Conservation (phyloP, 805 yeast species). For the Tetrapisispora namnaoensis region DNA sequence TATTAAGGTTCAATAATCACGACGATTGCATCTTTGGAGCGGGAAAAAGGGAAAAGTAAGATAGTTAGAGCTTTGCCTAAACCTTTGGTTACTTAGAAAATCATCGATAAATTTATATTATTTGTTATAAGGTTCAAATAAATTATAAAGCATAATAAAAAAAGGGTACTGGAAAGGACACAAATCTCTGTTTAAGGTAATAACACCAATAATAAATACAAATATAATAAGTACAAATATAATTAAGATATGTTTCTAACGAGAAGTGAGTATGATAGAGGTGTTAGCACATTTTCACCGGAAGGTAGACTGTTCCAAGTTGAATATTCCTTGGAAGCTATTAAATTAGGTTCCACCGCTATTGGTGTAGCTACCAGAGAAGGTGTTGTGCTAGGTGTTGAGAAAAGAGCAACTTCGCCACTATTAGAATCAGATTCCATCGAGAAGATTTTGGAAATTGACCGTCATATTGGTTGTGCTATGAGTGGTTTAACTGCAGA, state of each 20-base stretch:
- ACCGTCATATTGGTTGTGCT: conserved; percentile 92
- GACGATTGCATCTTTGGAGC: too few relatives aligned
- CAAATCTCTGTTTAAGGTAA: too few relatives aligned
- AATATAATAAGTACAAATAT: background rate
- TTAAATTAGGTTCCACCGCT: conserved; percentile 85
- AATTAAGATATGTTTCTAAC: conserved; percentile 70
- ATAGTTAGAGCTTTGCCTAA: too few relatives aligned
- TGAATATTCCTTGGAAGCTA: conserved; percentile 94
- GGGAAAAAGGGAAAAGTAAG: too few relatives aligned
- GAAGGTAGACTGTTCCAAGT: conserved; percentile 98
- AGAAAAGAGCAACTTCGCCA: conserved; percentile 90
- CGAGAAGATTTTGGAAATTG: conserved; percentile 93
- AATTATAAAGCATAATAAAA: too few relatives aligned
- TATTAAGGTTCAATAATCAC: too few relatives aligned
- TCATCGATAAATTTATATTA: too few relatives aligned
- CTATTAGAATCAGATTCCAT: conserved; percentile 85
- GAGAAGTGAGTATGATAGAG: conserved; percentile 99
- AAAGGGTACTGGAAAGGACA: too few relatives aligned
- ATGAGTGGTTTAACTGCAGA: conserved; percentile 98
- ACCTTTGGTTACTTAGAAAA: too few relatives aligned
- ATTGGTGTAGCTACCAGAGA: conserved; percentile 92
- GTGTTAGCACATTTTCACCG: conserved; percentile 96
- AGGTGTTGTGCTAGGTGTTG: conserved; percentile 94
- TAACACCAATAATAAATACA: background rate
- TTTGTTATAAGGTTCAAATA: too few relatives aligned